Conservation (phyloP, 1,139 yeast genomes). For the Scheffersomyces stambukii region DNA sequence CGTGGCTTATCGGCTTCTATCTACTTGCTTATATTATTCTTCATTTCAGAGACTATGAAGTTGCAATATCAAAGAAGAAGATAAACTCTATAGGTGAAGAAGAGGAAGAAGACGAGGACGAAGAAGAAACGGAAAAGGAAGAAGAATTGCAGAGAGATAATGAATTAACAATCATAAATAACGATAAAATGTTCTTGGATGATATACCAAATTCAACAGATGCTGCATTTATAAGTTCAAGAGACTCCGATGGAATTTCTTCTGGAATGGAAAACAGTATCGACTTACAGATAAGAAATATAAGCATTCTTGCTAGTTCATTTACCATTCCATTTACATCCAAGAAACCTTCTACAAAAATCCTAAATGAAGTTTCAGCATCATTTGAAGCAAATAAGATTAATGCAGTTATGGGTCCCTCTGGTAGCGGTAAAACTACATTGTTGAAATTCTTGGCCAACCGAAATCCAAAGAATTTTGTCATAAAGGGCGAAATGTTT, state of each 20-base stretch:
- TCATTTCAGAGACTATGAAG: slow-evolving; percentile 43
- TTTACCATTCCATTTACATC: too few species aligned
- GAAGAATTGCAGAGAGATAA: not conserved
- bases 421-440: slow-evolving; percentile 79
- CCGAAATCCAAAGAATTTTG: slow-evolving; percentile 32
- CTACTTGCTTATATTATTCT: slow-evolving; percentile 41
- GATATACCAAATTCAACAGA: slow-evolving; percentile 17
- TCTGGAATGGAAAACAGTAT: too few species aligned
- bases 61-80: slow-evolving; percentile 41
- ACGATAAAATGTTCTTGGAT: slow-evolving; percentile 15
- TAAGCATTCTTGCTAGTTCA: too few species aligned
- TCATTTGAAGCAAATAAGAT: slow-evolving; percentile 51
- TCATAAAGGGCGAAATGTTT: slow-evolving; percentile 16
- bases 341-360: slow-evolving; percentile 1
- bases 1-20: slow-evolving; percentile 54
- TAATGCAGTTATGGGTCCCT: slow-evolving; percentile 80
- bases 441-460: slow-evolving; percentile 61
- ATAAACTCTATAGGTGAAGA: slow-evolving; percentile 26
- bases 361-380: slow-evolving; percentile 46
- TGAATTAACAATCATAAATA: slow-evolving; percentile 3
- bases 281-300: slow-evolving; percentile 11
- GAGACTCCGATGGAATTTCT: slow-evolving; percentile 1
- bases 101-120: slow-evolving; percentile 16
- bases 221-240: too few species aligned
- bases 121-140: slow-evolving; percentile 1